A percentile compares a stretch with the other conserved stretches of the same genome.
Evolutionary conservation across 2,329 filamentous ascomycete species (phyloP).

Genomic region (Calonectria hawksworthii): DNA sequence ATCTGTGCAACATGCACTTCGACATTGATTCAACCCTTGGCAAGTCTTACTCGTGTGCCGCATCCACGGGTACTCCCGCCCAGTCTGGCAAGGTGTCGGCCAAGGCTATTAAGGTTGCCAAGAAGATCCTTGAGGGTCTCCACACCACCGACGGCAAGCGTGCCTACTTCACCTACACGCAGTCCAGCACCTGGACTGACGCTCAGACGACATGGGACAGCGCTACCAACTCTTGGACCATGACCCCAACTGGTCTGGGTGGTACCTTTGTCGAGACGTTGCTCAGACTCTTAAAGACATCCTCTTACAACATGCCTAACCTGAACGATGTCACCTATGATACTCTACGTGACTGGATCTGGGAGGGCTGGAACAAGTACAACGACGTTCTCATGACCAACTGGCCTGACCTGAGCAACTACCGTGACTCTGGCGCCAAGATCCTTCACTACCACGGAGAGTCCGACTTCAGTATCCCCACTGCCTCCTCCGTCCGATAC

Average conservation of each 20-base stretch:
- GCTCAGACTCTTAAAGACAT: background rate
- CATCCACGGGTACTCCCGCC: background rate
- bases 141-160: constrained; percentile 3
- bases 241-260: background rate
- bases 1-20: background rate
- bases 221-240: background rate
- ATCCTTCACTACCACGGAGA: constrained; percentile 16
- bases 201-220: background rate
- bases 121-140: background rate
- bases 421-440: constrained; percentile 13
- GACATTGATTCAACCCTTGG: background rate
- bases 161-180: background rate
- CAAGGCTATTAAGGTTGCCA: background rate
- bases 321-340: background rate
- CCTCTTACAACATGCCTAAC: background rate
- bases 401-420: constrained; percentile 14
- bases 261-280: constrained; percentile 2
- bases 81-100: background rate
- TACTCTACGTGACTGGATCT: constrained; percentile 14
- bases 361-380: constrained; percentile 12
- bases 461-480: constrained; percentile 6
- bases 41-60: background rate
- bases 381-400: constrained; percentile 13
- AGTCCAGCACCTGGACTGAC: background rate
- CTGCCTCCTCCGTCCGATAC: background rate